phyloP scores from a whole-genome alignment of 345 rosid species.

The Eucalyptus regnans region DNA sequence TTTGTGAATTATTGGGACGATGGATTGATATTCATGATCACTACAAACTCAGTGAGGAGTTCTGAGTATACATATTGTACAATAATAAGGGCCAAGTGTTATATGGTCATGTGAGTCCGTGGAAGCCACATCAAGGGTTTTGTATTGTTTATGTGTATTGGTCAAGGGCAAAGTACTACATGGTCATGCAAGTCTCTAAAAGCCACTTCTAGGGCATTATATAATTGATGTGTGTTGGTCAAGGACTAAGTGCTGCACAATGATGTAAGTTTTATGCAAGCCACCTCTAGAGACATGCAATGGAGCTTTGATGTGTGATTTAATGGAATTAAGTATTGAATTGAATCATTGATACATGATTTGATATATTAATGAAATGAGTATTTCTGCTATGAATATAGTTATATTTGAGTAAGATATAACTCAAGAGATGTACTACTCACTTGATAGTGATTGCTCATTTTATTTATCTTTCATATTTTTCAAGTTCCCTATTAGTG shows the following conservation, averaged over 20 bases:
- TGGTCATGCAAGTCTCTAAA: no score
- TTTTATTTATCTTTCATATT: no score
- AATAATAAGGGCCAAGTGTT: no score
- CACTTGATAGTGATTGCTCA: accelerated
- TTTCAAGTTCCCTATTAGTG: not conserved
- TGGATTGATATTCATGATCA: no score
- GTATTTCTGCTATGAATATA: not conserved
- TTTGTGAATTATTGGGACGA: no score
- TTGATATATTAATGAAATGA: not conserved
- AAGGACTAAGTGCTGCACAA: no score
- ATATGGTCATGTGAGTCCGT: accelerated
- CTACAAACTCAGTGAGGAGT: no score
- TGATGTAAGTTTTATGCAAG: not conserved
- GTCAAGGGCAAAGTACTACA: no score
- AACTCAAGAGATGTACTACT: not conserved
- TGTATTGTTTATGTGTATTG: no score
- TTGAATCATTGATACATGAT: not conserved
- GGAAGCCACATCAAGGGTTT: no score
- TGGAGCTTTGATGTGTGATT: not conserved
- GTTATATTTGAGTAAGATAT: not conserved
- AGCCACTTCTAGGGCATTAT: no score
- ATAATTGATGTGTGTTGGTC: accelerated
- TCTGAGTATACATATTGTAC: no score
- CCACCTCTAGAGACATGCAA: not conserved
- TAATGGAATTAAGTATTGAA: not conserved